Percentiles rank a stretch among this genome's conserved stretches.
phyloP scores from a whole-genome alignment of 805 yeast species.

The Candida michaelii region DNA sequence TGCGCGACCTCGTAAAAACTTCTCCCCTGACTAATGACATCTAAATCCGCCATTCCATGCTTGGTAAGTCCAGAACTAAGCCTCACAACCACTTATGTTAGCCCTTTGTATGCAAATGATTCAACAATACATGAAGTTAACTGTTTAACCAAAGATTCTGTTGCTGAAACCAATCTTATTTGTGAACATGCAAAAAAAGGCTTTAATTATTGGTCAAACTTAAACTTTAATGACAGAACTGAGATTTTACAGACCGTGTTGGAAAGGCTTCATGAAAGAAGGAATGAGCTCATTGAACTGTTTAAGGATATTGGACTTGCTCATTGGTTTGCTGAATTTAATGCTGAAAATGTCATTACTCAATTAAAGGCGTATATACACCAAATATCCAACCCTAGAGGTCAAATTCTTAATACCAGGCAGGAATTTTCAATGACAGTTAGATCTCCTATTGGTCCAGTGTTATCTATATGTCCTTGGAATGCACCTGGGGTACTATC shows the following conservation, averaged over 20 bases:
- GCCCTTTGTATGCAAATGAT: constrained; percentile 2
- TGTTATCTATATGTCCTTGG: constrained; percentile 48
- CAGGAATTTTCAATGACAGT: constrained; percentile 27
- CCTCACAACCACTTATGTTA: constrained; percentile 1
- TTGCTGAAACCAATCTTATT: constrained; percentile 9
- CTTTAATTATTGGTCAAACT: constrained; percentile 25
- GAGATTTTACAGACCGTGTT: constrained; percentile 21
- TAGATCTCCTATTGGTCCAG: constrained; percentile 45
- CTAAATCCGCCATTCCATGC: background rate
- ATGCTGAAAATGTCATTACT: constrained; percentile 26
- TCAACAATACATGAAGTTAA: constrained; percentile 1
- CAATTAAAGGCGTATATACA: constrained; percentile 30
- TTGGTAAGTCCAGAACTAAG: background rate
- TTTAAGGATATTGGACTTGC: constrained; percentile 33
- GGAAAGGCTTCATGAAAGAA: background rate
- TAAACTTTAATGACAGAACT: constrained; percentile 17
- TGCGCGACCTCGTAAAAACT: background rate
- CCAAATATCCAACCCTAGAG: constrained; percentile 21
- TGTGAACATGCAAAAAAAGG: constrained; percentile 25
- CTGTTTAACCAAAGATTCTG: constrained; percentile 4
- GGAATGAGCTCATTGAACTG: background rate
- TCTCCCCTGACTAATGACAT: background rate
- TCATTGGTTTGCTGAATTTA: constrained; percentile 35
- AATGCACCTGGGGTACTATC: constrained; percentile 47
- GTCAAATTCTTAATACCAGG: constrained; percentile 12